Conservation (phyloP, 2,329 filamentous ascomycete genomes). For the Aspergillus puulaauensis region DNA sequence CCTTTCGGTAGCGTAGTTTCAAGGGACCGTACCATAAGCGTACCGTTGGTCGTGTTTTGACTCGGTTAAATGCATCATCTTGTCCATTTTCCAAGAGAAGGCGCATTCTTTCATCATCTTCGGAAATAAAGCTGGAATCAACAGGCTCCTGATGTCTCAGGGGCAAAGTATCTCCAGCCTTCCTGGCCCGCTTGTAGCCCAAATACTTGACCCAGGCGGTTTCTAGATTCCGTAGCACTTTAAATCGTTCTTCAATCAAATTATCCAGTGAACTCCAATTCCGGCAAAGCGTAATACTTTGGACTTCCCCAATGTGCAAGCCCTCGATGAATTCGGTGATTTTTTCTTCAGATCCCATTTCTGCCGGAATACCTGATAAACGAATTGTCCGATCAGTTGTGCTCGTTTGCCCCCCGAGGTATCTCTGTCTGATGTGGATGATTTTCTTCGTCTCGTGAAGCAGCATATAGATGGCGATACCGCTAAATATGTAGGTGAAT, state of each 20-base stretch:
- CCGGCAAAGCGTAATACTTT: constrained; percentile 80
- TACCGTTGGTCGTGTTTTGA: constrained; percentile 61
- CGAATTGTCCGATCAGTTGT: constrained; percentile 93
- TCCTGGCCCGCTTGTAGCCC: constrained; percentile 55
- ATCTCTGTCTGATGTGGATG: constrained; percentile 82
- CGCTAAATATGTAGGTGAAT: constrained; percentile 93
- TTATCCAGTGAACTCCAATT: constrained; percentile 82
- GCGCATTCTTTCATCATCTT: constrained; percentile 60
- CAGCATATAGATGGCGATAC: constrained; percentile 77
- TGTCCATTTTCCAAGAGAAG: constrained; percentile 50
- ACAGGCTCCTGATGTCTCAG: constrained; percentile 51
- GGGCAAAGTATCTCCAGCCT: constrained; percentile 45
- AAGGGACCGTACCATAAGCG: constrained; percentile 78
- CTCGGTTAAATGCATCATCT: constrained; percentile 46
- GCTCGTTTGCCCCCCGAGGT: constrained; percentile 90
- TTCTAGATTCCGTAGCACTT: constrained; percentile 71
- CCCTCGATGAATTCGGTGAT: constrained; percentile 87
- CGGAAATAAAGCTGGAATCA: constrained; percentile 30
- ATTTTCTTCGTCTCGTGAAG: constrained; percentile 80
- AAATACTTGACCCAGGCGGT: constrained; percentile 77
- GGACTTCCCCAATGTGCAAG: constrained; percentile 84
- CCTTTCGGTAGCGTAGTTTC: constrained; percentile 66
- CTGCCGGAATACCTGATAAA: constrained; percentile 79
- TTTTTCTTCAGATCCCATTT: constrained; percentile 75
- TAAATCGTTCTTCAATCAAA: constrained; percentile 66